phyloP scores from a whole-genome alignment of 108 stramenopile genomes.

The Conticribra weissflogii region DNA sequence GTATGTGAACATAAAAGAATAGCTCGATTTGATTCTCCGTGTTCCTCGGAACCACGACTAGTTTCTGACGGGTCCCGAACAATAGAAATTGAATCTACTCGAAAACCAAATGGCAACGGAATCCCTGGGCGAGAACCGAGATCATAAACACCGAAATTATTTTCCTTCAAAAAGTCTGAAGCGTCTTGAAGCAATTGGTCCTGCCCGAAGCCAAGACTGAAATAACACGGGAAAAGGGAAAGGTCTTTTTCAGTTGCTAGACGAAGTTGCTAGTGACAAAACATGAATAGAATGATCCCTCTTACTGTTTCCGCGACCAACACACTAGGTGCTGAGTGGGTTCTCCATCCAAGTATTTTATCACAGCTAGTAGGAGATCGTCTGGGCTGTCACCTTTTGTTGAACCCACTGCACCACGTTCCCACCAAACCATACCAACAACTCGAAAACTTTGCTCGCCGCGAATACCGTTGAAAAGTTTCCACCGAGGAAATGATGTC shows the following conservation, averaged over 20 bases:
- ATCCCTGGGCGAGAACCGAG: conserved; percentile 13
- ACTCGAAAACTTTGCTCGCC: conserved; percentile 45
- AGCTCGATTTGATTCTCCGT: conserved; percentile 15
- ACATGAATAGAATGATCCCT: not conserved
- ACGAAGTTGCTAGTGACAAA: not conserved
- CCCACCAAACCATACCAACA: conserved; percentile 40
- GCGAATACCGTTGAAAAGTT: conserved; percentile 40
- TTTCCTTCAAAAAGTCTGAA: conserved; percentile 2
- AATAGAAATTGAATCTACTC: conserved; percentile 33
- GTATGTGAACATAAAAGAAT: conserved; percentile 32
- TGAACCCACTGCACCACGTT: conserved; percentile 1
- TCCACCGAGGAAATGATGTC: conserved; percentile 28
- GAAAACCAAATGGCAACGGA: conserved; percentile 24
- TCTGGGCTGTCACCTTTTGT: conserved; percentile 8
- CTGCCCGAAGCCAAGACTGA: conserved; percentile 40
- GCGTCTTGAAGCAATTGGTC: conserved; percentile 25
- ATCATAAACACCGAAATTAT: not conserved
- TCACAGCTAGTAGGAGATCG: conserved; percentile 41
- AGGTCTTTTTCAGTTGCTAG: not conserved
- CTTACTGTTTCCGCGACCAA: conserved; percentile 38
- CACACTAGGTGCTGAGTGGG: conserved; percentile 19
- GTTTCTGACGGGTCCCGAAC: conserved; percentile 25
- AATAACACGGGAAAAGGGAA: not conserved
- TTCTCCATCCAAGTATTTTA: conserved; percentile 30
- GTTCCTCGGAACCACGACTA: not conserved